Evolutionary conservation across 2,329 filamentous ascomycete genomes (phyloP).

Genomic region (Penicillium sp.): DNA sequence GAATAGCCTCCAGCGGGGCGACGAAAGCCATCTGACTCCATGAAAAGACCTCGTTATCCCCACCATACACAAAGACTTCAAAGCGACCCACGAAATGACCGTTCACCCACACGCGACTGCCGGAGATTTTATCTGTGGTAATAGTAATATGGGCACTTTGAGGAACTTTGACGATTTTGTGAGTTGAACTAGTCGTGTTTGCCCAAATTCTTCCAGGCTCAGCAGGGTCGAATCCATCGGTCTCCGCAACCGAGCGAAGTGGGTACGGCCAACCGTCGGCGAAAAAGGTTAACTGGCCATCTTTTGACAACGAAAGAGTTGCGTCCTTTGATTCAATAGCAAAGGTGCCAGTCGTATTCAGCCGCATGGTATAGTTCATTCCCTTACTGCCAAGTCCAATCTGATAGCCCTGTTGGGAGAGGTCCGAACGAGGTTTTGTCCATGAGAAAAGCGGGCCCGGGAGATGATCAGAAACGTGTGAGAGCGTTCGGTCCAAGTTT

Average conservation of each 20-base stretch:
- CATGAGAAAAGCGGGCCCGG: constrained; percentile 32
- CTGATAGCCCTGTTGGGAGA: constrained; percentile 21
- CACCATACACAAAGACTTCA: constrained; percentile 56
- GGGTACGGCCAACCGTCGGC: constrained; percentile 50
- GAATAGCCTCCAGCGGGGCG: constrained; percentile 43
- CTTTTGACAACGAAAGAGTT: constrained; percentile 37
- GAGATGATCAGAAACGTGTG: not conserved
- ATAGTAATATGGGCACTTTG: constrained; percentile 41
- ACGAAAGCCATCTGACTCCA: constrained; percentile 60
- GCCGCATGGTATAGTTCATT: constrained; percentile 55
- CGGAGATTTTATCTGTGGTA: constrained; percentile 46
- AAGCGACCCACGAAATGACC: constrained; percentile 50
- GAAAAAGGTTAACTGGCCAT: constrained; percentile 43
- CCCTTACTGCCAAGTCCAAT: constrained; percentile 53
- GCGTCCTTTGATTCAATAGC: constrained; percentile 46
- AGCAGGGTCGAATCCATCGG: constrained; percentile 47
- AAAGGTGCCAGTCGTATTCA: constrained; percentile 49
- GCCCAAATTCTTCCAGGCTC: constrained; percentile 55
- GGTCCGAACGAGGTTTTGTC: constrained; percentile 38
- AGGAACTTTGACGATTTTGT: constrained; percentile 41
- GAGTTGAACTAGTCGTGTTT: constrained; percentile 49
- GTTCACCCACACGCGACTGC: constrained; percentile 52
- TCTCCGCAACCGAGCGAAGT: constrained; percentile 45
- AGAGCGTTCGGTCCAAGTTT: constrained; percentile 45
- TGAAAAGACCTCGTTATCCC: constrained; percentile 51